Evolutionary conservation across 2,329 filamentous ascomycete genomes (phyloP).

Genomic region (Pseudocercospora musae): DNA sequence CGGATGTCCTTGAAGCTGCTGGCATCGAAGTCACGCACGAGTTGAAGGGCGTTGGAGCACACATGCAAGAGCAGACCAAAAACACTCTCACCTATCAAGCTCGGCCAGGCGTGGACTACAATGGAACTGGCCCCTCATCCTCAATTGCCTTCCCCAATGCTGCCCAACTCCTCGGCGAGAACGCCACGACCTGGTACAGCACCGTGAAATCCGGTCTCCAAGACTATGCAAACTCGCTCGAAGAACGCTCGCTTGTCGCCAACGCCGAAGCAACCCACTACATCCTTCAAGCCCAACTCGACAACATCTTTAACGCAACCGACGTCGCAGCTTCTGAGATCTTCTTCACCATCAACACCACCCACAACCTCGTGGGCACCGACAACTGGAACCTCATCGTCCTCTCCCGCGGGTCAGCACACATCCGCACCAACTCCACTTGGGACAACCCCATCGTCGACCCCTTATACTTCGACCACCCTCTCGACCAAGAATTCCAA

Average conservation of each 20-base stretch:
- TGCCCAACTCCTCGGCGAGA: conserved; percentile 37
- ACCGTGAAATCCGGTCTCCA: conserved; percentile 30
- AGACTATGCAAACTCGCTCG: conserved; percentile 29
- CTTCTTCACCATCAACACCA: conserved; percentile 38
- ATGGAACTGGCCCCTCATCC: conserved; percentile 39
- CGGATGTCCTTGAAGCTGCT: conserved; percentile 13
- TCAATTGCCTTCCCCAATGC: conserved; percentile 39
- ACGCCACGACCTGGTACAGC: conserved; percentile 26
- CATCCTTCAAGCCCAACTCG: conserved; percentile 25
- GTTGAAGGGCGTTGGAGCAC: conserved; percentile 14
- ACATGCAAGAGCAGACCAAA: conserved; percentile 22
- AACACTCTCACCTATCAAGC: conserved; percentile 16
- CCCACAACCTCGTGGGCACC: conserved; percentile 32
- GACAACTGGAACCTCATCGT: conserved; percentile 39
- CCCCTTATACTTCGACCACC: conserved; percentile 43
- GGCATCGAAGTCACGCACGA: conserved; percentile 29
- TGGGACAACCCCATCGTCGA: conserved; percentile 40
- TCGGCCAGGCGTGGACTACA: conserved; percentile 22
- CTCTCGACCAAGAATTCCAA: conserved; percentile 38
- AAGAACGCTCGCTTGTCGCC: conserved; percentile 20
- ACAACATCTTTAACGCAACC: conserved; percentile 26
- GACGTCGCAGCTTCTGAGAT: conserved; percentile 31
- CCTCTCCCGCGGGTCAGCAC: conserved; percentile 26
- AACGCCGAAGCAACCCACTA: conserved; percentile 21
- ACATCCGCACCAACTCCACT: conserved; percentile 26